These are phyloP conservation scores for Gossypium mustelinum DNA, from an alignment of 345 rosid genomes.

Conservation along the genomic window DNA sequence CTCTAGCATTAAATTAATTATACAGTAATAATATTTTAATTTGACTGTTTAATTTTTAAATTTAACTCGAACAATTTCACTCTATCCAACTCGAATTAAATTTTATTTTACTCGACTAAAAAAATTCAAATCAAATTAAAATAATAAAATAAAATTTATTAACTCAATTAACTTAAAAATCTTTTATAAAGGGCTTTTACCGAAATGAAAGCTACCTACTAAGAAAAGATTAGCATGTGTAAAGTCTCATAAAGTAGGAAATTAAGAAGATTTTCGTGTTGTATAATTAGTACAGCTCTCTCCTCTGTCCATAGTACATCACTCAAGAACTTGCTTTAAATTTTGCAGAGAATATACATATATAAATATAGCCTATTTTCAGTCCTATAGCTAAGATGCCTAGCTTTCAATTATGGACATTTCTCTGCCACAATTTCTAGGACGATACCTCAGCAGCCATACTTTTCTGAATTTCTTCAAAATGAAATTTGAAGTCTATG, in stretches of 20 bases:
- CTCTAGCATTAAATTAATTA: too few species aligned
- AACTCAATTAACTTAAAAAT: too few species aligned
- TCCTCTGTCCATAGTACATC: not conserved
- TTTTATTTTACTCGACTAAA: too few species aligned
- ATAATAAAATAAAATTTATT: too few species aligned
- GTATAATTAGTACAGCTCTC: not conserved
- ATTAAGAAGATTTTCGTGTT: not conserved
- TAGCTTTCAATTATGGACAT: not conserved
- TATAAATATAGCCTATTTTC: not conserved
- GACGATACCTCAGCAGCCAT: conserved; percentile 6
- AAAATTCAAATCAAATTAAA: too few species aligned
- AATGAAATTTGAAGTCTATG: not conserved
- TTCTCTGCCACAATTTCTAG: conserved; percentile 6
- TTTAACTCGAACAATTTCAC: too few species aligned
- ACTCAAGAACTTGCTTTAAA: not conserved
- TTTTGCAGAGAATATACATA: not conserved
- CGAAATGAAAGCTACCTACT: conserved; percentile 24
- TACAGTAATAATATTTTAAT: too few species aligned
- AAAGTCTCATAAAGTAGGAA: not conserved
- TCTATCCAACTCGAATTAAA: accelerated
- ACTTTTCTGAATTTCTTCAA: conserved; percentile 7
- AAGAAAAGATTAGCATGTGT: conserved; percentile 11
- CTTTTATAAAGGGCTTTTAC: too few species aligned
- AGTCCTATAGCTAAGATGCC: not conserved
- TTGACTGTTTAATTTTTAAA: too few species aligned